These are phyloP conservation scores for Corymbia citriodora DNA, from an alignment of 441 rosid genomes.

Conservation along the genomic window DNA sequence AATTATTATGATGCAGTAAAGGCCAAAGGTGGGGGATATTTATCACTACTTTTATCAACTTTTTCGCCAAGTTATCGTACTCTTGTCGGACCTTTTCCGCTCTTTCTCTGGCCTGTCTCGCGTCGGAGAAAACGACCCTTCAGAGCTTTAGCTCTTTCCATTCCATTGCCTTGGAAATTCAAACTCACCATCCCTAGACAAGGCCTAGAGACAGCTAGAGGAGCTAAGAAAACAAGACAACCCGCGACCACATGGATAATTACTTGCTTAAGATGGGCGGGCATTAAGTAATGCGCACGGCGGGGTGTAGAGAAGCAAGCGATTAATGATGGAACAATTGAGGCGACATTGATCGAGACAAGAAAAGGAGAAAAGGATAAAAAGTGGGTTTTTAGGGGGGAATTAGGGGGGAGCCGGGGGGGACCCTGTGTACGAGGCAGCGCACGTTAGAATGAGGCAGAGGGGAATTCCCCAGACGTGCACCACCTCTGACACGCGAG, in stretches of 20 bases:
- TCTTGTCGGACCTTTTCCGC: not conserved
- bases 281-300: not conserved
- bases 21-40: not conserved
- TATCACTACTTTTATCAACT: not conserved
- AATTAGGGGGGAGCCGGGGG: not conserved
- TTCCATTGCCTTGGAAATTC: not conserved
- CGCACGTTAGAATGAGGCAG: slow-evolving; percentile 18
- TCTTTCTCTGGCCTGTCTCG: not conserved
- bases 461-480: not conserved
- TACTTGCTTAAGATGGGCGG: not conserved
- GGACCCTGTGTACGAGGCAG: not conserved
- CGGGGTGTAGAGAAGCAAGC: not conserved
- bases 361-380: not conserved
- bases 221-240: not conserved
- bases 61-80: not conserved
- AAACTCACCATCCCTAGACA: not conserved
- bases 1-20: not conserved
- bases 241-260: not conserved
- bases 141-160: not conserved
- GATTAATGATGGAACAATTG: slow-evolving; percentile 21
- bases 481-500: slow-evolving; percentile 7
- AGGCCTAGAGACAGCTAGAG: not conserved
- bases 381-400: not conserved
- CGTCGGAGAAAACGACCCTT: not conserved
- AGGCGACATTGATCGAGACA: not conserved